A percentile compares a stretch with the other conserved stretches of the same genome.
Conservation (phyloP, 306 rosid species). For the Rubus parviflorus region DNA sequence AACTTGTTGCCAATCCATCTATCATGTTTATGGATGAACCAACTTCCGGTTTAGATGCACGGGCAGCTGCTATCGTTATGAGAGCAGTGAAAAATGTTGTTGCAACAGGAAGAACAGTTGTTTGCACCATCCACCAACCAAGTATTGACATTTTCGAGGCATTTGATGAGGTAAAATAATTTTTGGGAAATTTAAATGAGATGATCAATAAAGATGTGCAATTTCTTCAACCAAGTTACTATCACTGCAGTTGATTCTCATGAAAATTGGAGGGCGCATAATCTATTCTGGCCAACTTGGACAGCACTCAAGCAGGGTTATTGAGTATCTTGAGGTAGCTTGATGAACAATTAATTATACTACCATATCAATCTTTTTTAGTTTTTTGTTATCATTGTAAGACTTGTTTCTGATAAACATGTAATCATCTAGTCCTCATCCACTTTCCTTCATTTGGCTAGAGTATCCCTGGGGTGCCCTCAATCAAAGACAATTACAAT, state of each 20-base stretch:
- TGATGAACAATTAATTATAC: not conserved
- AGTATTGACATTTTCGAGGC: constrained; percentile 79
- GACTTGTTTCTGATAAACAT: constrained; percentile 1
- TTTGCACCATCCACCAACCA: constrained; percentile 86
- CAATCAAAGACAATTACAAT: constrained; percentile 62
- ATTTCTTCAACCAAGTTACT: not conserved
- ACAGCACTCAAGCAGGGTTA: constrained; percentile 54
- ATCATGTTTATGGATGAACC: constrained; percentile 90
- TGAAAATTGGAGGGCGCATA: constrained; percentile 73
- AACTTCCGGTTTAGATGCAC: constrained; percentile 79
- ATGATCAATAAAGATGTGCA: not conserved
- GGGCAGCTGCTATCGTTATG: constrained; percentile 81
- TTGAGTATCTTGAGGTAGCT: constrained; percentile 70
- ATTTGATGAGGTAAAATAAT: constrained; percentile 69
- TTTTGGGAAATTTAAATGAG: not conserved
- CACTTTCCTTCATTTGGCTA: constrained; percentile 26
- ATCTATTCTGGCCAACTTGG: constrained; percentile 65
- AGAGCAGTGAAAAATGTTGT: constrained; percentile 83
- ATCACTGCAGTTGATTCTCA: constrained; percentile 67
- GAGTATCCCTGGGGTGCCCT: constrained; percentile 62
- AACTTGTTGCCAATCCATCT: constrained; percentile 81
- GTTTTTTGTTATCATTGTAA: not conserved
- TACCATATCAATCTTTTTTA: not conserved
- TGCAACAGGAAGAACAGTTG: constrained; percentile 67
- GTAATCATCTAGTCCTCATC: constrained; percentile 7